Evolutionary conservation across 2,329 filamentous ascomycete genomes (phyloP), one percentile per base, ranked within the genome.

Genomic region (Trichocomaceae sp.): DNA sequence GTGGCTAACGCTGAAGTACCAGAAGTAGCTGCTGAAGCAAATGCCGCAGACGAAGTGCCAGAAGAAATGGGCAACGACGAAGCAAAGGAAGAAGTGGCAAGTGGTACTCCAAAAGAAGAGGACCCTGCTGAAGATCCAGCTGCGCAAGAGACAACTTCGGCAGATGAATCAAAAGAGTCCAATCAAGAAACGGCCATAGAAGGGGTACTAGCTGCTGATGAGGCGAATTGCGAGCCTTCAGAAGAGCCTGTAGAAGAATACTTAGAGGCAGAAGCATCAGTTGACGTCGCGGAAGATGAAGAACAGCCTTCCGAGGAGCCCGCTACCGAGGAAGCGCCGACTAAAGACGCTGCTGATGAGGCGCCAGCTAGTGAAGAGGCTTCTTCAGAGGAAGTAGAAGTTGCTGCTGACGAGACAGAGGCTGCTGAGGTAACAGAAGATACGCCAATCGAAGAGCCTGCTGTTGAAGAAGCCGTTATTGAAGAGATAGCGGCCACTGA

Each of bases 171-270:
- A 10, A 20, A 8, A 6, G 46, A 47, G 10, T 17, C 50, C 13
- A 42, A 29, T 26, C 13, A 47, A 17, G 45, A 47, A 22, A 22
- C 19, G 22, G 57, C 17, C 55, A 56, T 10, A 41, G 50, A 52
- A n/a, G 39, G 17, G 49, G 48, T 59, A 33, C 51, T 57, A n/a
- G 51, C 62, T 12, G 52, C 57, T 46, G 53, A 58, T 12, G 52
- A 59, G 17, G 6, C 50, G 19, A 23, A n/a, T 20, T 57, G 56
- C 50, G 55, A 59, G 23, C n/a, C 52, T 19, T 54, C 45, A 9
- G 59, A 63, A 52, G 56, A 62, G 50, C 42, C 37, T 22, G 20
- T 56, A 19, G 55, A 39, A 3, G 61, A 61, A 41, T 15, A 48
- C 10, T 26, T 37, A 19, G 15, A 45, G 6, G 56, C 56, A 31